A percentile compares a stretch with the other conserved stretches of the same genome.
phyloP scores from a whole-genome alignment of 305 asterid species.

The Plantago lanceolata region DNA sequence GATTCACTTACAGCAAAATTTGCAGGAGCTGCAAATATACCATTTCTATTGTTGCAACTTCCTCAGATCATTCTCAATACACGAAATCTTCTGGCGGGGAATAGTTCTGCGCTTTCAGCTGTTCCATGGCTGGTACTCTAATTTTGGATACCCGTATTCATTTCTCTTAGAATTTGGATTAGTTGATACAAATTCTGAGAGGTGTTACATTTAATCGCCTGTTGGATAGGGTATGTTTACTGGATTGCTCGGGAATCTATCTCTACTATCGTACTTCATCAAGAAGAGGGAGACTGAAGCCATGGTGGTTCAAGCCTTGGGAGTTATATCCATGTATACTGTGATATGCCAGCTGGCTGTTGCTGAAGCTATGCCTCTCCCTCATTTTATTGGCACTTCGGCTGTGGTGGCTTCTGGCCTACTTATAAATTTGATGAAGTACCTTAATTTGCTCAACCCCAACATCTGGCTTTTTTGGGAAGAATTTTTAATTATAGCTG shows the following conservation, averaged over 20 bases:
- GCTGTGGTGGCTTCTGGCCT: conserved; percentile 72
- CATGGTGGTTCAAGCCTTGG: conserved; percentile 76
- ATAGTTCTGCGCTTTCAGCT: conserved; percentile 71
- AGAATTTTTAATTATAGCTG: conserved; percentile 81
- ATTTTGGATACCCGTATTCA: conserved; percentile 16
- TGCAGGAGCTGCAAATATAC: conserved; percentile 85
- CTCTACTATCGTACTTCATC: conserved; percentile 78
- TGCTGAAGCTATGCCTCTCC: conserved; percentile 94
- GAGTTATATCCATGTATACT: conserved; percentile 71
- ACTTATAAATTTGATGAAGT: conserved; percentile 58
- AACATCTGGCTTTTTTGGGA: conserved; percentile 81
- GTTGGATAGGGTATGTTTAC: conserved; percentile 86
- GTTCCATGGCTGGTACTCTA: conserved; percentile 92
- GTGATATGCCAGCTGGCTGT: conserved; percentile 85
- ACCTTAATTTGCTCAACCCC: conserved; percentile 57
- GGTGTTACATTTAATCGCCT: conserved; percentile 24
- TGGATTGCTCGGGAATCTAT: conserved; percentile 93
- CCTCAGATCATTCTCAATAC: conserved; percentile 93
- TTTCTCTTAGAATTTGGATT: conserved; percentile 21
- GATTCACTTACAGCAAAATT: conserved; percentile 84
- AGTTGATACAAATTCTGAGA: conserved; percentile 35
- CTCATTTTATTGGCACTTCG: conserved; percentile 70
- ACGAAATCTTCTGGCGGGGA: conserved; percentile 78
- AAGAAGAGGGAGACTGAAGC: conserved; percentile 90
- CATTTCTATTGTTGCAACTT: conserved; percentile 79